Base-by-base conservation (phyloP, 2,329 filamentous ascomycete genomes). In the Pleoardoris graminearum region DNA sequence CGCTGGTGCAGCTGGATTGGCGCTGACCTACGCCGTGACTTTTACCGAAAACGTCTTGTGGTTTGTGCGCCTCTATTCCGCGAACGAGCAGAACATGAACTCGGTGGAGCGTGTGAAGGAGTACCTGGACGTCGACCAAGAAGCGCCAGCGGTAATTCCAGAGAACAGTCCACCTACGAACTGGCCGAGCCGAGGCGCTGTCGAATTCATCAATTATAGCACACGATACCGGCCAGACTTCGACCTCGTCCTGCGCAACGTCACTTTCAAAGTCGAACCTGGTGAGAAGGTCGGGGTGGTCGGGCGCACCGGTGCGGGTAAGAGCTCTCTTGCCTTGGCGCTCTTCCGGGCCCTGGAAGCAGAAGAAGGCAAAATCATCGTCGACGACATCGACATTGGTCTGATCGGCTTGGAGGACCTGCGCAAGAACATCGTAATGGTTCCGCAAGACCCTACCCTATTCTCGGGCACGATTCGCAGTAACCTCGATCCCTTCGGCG, bases 71-170 rank as follows among this genome's bases (percentile, higher is more conserved):
- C 81, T 97, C 12, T 99, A 99, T 72, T 88, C 92, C 0, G 85
- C 90, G 69, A 97, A 97, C 67, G 94, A 99, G 76, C 94, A 99
- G 75, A 97, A 97, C 76, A 97, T 99, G 94, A 99, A 99, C 76
- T 93, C 93, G 2, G 92, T 97, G 43, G 94, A 99, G 76, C 90
- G 94, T 67, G 88, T 99, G 69, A 95, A 96, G 77, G 94, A 99
- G 71, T 99, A 97, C 69, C 83, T 97, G 30, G 91, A 97, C 38
- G 89, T 99, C 1, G 93, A 97, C 64, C 93, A 97, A 72, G 94
- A 99, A 76, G 92, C 94, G 1, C 79, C 83, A 0, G 81, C 89
- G 1, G 79, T 96, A 35, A 83, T 96, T 35, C 85, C 91, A 49
- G 85, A 93, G 53, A 89, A 85, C 59, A 83, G 90, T 23, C 94